A percentile compares a stretch with the other conserved stretches of the same genome.
Conservation (phyloP, 345 rosid genomes). For the Rubroshorea leprosula region DNA sequence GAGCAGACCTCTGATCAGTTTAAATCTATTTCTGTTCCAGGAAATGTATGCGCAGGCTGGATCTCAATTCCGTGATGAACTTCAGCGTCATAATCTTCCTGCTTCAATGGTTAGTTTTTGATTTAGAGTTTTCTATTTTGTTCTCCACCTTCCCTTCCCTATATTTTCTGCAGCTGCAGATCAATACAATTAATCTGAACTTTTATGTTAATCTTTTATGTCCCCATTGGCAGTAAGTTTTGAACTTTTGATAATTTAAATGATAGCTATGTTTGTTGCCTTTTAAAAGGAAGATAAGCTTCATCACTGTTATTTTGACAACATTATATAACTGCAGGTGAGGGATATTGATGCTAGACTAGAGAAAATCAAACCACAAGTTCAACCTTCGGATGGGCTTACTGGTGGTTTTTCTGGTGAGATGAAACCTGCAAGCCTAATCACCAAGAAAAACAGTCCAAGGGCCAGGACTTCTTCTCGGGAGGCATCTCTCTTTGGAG, state of each 20-base stretch:
- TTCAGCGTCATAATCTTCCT: conserved; percentile 90
- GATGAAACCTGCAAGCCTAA: conserved; percentile 48
- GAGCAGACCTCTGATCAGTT: not conserved
- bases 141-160: too few species aligned
- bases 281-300: too few species aligned
- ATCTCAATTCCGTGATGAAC: conserved; percentile 92
- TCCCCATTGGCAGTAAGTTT: too few species aligned
- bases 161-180: too few species aligned
- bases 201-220: too few species aligned
- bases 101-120: conserved; percentile 73
- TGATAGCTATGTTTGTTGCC: too few species aligned
- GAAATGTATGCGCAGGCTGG: conserved; percentile 94
- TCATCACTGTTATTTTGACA: conserved; percentile 1
- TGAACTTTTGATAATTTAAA: too few species aligned
- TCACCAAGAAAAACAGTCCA: conserved; percentile 84
- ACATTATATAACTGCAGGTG: conserved; percentile 43
- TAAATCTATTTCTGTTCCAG: conserved; percentile 39
- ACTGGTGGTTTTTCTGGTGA: conserved; percentile 49
- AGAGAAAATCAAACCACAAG: conserved; percentile 83
- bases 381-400: conserved; percentile 57
- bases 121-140: too few species aligned
- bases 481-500: conserved; percentile 88
- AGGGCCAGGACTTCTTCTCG: conserved; percentile 69
- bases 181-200: not conserved
- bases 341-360: conserved; percentile 95